phyloP scores from a whole-genome alignment of 305 asterid species.

The Fraxinus velutina region DNA sequence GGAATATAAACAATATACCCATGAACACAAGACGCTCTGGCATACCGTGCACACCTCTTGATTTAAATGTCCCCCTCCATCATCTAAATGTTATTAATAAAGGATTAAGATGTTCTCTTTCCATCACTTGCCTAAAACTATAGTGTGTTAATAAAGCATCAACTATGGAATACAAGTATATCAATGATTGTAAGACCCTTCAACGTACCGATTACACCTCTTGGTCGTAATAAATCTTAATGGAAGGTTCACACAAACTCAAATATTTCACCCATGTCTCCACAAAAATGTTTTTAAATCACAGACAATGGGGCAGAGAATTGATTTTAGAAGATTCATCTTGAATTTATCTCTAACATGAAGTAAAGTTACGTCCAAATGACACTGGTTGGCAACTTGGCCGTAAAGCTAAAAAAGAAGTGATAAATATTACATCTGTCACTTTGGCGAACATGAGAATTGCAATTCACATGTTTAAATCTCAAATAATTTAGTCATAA shows the following conservation, averaged over 20 bases:
- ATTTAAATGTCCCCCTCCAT: neutral
- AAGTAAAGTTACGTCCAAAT: neutral
- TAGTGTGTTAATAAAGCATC: neutral
- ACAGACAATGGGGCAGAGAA: neutral
- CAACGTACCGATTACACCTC: neutral
- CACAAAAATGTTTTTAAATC: neutral
- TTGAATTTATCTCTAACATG: neutral
- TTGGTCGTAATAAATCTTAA: neutral
- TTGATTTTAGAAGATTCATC: neutral
- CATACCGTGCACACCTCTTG: neutral
- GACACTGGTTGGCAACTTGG: neutral
- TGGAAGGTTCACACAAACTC: neutral
- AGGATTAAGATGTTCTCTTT: neutral
- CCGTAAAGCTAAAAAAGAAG: neutral
- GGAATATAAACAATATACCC: neutral
- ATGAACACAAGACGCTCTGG: neutral
- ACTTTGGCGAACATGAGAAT: neutral
- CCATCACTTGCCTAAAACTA: neutral
- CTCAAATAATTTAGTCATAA: neutral
- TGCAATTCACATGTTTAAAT: neutral
- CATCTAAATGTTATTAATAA: neutral
- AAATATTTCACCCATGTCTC: neutral
- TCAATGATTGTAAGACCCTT: neutral
- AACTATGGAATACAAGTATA: neutral
- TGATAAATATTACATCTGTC: neutral